Evolutionary conservation across 805 yeast genomes (phyloP).

Genomic region (Hanseniaspora valbyensis): DNA sequence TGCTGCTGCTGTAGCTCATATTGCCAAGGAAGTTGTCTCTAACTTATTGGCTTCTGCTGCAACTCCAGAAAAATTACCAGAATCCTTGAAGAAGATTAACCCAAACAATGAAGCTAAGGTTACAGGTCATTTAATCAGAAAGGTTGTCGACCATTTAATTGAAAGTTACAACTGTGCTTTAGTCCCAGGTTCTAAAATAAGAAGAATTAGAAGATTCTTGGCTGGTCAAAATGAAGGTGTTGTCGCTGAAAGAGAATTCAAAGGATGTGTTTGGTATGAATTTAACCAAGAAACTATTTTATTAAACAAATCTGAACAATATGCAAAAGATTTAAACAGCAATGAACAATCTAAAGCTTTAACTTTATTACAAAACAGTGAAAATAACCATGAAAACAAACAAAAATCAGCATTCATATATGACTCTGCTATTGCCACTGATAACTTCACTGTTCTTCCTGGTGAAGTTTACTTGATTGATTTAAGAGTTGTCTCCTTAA

Average conservation of each 20-base stretch:
- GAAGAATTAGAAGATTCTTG: constrained; percentile 83
- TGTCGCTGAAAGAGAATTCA: constrained; percentile 83
- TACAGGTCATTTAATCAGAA: constrained; percentile 60
- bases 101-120: constrained; percentile 31
- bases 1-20: constrained; percentile 75
- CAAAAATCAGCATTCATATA: constrained; percentile 20
- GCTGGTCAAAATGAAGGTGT: constrained; percentile 93
- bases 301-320: constrained; percentile 32
- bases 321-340: constrained; percentile 22
- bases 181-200: constrained; percentile 84
- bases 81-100: constrained; percentile 32
- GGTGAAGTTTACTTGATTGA: constrained; percentile 87
- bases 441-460: constrained; percentile 57
- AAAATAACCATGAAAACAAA: constrained; percentile 11
- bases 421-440: constrained; percentile 58
- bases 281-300: constrained; percentile 60
- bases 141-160: constrained; percentile 79
- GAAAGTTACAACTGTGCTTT: constrained; percentile 68
- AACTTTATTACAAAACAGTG: constrained; percentile 14
- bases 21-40: constrained; percentile 80
- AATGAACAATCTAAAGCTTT: constrained; percentile 4
- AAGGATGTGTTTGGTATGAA: constrained; percentile 85
- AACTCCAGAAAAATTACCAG: constrained; percentile 65
- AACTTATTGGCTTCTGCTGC: constrained; percentile 61
- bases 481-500: constrained; percentile 62